Conservation (phyloP, 176 grass and related monocot species). For the Avena sativa region DNA sequence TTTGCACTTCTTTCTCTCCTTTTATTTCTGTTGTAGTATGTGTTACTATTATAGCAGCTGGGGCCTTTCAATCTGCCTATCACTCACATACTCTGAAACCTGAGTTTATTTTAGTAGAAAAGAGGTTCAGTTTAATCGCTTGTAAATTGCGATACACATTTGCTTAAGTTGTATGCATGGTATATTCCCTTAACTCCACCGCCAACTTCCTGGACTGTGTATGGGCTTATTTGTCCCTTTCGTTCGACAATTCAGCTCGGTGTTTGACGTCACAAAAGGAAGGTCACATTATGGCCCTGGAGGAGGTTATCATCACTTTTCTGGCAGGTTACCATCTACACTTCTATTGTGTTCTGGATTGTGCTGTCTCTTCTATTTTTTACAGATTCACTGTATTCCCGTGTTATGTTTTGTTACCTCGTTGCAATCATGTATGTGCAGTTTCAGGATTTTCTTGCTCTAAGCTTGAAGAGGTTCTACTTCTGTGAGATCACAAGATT, state of each 20-base stretch:
- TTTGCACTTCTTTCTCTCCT: not conserved
- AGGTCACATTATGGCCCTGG: constrained; percentile 92
- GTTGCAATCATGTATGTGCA: not conserved
- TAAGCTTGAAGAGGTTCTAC: not conserved
- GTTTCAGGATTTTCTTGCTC: not conserved
- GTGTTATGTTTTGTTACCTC: not conserved
- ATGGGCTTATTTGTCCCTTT: not conserved
- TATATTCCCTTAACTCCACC: not conserved
- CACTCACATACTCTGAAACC: not conserved
- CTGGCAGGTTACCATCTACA: constrained; percentile 69
- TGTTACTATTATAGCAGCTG: constrained; percentile 24
- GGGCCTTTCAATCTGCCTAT: not conserved
- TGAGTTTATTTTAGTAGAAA: not conserved
- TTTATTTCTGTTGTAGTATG: not conserved
- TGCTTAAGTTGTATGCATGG: not conserved
- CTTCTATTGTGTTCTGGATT: not conserved
- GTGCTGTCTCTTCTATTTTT: not conserved
- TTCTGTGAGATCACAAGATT: not conserved
- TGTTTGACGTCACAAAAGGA: constrained; percentile 94
- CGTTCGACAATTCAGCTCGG: constrained; percentile 58
- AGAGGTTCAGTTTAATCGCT: not conserved
- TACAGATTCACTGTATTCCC: not conserved
- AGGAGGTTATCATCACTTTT: constrained; percentile 94
- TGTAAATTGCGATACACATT: not conserved
- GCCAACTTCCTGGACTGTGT: not conserved